Percentiles rank a stretch among this genome's conserved stretches.
phyloP scores from a whole-genome alignment of 306 rosid species.

The Acacia confusa region DNA sequence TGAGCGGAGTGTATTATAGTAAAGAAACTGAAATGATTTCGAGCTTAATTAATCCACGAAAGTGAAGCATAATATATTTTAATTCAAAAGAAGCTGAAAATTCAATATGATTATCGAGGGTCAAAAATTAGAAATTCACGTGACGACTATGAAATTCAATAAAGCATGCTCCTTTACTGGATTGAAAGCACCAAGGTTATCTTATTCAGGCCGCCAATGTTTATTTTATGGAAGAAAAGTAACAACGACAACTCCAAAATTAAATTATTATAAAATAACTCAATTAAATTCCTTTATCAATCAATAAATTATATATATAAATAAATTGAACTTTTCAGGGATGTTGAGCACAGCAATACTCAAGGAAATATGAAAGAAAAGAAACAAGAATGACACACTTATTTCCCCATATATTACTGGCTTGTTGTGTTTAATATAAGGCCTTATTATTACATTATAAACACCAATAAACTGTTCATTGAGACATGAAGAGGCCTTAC shows the following conservation, averaged over 20 bases:
- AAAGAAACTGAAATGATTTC: background rate
- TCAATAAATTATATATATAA: background rate
- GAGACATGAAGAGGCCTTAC: accelerated
- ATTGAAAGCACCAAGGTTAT: background rate
- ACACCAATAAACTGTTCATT: too few relatives aligned
- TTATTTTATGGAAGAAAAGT: background rate
- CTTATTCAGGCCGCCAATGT: background rate
- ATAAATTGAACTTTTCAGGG: background rate
- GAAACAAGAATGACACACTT: background rate
- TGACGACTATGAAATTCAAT: slow-evolving; percentile 23
- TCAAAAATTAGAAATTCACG: background rate
- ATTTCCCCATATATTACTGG: background rate
- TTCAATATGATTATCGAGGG: background rate
- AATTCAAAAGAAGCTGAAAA: background rate
- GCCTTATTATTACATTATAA: too few relatives aligned
- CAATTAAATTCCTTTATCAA: background rate
- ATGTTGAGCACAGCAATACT: background rate
- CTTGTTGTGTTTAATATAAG: too few relatives aligned
- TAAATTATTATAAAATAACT: too few relatives aligned
- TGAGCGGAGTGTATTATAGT: background rate
- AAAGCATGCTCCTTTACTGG: background rate
- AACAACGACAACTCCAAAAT: background rate
- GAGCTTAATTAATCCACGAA: background rate
- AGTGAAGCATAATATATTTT: background rate
- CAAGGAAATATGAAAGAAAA: background rate